Evolutionary conservation across 768 basidiomycete genomes (phyloP), one percentile per base, ranked within the genome.

Genomic region (Lyophyllum atratum): DNA sequence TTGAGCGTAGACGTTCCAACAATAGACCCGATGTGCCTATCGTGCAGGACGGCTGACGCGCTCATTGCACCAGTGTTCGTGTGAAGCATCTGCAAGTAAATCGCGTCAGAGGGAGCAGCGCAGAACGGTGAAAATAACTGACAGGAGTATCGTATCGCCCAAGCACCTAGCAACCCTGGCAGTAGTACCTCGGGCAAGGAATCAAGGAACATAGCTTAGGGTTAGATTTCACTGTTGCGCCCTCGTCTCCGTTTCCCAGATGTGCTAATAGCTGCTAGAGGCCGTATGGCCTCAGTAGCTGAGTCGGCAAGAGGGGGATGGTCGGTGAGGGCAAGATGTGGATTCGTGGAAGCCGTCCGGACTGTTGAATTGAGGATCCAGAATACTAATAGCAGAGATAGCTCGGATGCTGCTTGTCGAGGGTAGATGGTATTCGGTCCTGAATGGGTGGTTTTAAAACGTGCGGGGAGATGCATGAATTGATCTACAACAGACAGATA

Each of bases 1-100:
- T 84, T 76, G 21, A 88, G 66, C 0, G 87, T 88, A n/a, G n/a
- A n/a, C 0, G 85, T 81, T 3, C 82, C 77, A 8, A 89, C 68
- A 0, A 89, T 68, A 5, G 83, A 76, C 15, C 76, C 67, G 2
- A 87, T 62, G 1, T 89, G 74, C 55, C 73, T 66, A 26, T 64
- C 64, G 60, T 88, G 86, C 15, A 89, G 80, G 3, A 56, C 64
- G 47, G 76, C 71, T 1, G 85, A 85, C 1, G 86, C 86, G 54
- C 82, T 71, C 48, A 85, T 59, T 0, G 74, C 61, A 2, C 84
- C 85, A 68, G 67, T 8, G 79, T 68, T 61, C 70, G 61, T 7
- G 63, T 63, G 7, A 86, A 69, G 66, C 85, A 85, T 55, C 85
- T 85, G 52, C 17, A 8, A 24, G 1, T 17, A 3, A 59, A 50